phyloP scores from a whole-genome alignment of 2,329 filamentous ascomycete species.

The Cadophora luteo-olivacea region DNA sequence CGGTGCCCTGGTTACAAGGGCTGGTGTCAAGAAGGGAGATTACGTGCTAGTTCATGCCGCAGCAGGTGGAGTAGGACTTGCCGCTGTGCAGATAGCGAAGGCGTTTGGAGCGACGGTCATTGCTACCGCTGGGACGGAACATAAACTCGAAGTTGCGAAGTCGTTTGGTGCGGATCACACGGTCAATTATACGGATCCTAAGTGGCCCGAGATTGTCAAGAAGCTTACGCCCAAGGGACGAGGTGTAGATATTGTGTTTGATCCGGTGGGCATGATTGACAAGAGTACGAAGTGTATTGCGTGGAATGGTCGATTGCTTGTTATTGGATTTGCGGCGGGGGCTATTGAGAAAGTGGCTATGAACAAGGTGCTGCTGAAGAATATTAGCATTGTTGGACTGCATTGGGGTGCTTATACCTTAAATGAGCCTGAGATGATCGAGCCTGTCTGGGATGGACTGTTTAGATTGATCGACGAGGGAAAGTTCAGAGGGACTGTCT shows the following conservation, averaged over 20 bases:
- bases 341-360: constrained; percentile 90
- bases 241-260: constrained; percentile 89
- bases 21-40: constrained; percentile 79
- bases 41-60: constrained; percentile 91
- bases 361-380: constrained; percentile 93
- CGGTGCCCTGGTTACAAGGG: constrained; percentile 79
- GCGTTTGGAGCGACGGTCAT: constrained; percentile 92
- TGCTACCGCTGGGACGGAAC: constrained; percentile 81
- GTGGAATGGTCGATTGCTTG: constrained; percentile 88
- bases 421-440: constrained; percentile 74
- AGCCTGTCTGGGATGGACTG: constrained; percentile 81
- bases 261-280: constrained; percentile 90
- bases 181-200: constrained; percentile 73
- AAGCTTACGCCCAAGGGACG: constrained; percentile 73
- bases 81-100: constrained; percentile 93
- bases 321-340: constrained; percentile 89
- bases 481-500: constrained; percentile 83
- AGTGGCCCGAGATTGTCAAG: constrained; percentile 74
- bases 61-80: constrained; percentile 88
- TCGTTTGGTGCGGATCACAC: constrained; percentile 85
- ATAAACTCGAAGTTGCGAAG: constrained; percentile 81
- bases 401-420: constrained; percentile 89
- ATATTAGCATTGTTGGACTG: constrained; percentile 86
- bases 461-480: constrained; percentile 78
- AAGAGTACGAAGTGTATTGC: constrained; percentile 88